Conservation (phyloP, 805 yeast species). For the Suhomyces kilbournensis region DNA sequence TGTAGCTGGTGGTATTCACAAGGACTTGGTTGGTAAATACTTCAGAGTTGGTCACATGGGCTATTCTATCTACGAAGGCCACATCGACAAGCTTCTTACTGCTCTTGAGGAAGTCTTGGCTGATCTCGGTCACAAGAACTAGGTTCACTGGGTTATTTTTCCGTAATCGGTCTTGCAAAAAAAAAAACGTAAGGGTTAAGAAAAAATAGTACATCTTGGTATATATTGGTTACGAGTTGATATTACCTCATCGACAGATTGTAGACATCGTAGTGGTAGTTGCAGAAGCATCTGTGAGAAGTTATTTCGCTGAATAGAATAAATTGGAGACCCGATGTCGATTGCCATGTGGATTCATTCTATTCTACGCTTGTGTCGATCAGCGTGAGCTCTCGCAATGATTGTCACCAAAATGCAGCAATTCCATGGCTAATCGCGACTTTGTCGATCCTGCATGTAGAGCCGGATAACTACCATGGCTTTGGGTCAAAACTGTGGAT, state of each 20-base stretch:
- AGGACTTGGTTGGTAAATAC: conserved; percentile 73
- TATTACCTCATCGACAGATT: no score
- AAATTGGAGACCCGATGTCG: no score
- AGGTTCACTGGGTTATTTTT: background rate
- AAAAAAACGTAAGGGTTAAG: background rate
- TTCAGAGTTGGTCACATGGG: conserved; percentile 98
- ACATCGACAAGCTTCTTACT: conserved; percentile 30
- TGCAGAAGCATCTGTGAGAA: no score
- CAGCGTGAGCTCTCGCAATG: background rate
- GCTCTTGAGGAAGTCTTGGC: conserved; percentile 39
- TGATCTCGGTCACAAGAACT: conserved; percentile 32
- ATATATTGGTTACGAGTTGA: background rate
- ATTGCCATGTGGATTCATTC: background rate
- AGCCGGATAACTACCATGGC: background rate
- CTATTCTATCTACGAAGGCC: conserved; percentile 51
- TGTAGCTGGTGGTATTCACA: conserved; percentile 88
- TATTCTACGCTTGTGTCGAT: background rate
- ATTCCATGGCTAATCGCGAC: background rate
- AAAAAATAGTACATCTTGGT: background rate
- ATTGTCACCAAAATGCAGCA: background rate
- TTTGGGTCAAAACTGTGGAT: background rate
- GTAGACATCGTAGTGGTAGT: background rate
- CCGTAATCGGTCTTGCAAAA: background rate
- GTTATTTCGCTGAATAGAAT: no score
- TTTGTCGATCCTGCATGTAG: background rate